Evolutionary conservation across 306 rosid species (phyloP).

Genomic region (Fragaria vesca): DNA sequence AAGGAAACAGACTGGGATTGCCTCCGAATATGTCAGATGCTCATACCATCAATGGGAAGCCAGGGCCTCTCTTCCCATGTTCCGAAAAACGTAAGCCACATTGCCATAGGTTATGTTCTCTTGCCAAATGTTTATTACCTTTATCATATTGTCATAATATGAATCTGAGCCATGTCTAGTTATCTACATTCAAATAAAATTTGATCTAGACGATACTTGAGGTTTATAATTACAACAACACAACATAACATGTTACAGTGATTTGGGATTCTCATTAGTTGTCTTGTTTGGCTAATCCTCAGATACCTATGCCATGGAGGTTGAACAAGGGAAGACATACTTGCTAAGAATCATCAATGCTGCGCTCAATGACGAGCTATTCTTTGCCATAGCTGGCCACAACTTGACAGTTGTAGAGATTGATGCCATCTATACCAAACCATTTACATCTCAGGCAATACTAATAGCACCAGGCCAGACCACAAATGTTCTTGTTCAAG

Average conservation of each 20-base stretch:
- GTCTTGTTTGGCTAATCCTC: background rate
- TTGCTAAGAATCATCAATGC: constrained; percentile 36
- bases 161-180: no score
- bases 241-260: no score
- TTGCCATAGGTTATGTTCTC: no score
- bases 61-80: constrained; percentile 37
- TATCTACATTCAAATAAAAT: no score
- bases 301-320: constrained; percentile 36
- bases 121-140: no score
- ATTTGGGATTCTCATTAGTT: background rate
- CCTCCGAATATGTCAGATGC: constrained; percentile 37
- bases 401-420: constrained; percentile 32
- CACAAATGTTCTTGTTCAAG: constrained; percentile 25
- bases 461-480: constrained; percentile 38
- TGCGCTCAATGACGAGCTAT: constrained; percentile 39
- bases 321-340: constrained; percentile 34
- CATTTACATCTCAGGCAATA: constrained; percentile 30
- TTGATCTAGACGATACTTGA: no score
- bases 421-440: constrained; percentile 36
- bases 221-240: no score
- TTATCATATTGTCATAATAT: no score
- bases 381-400: constrained; percentile 36
- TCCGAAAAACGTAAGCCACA: constrained; percentile 29
- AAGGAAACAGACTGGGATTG: constrained; percentile 30
- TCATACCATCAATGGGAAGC: constrained; percentile 39